phyloP scores from a whole-genome alignment of 257 asterid species.

The Nicotiana tomentosiformis region DNA sequence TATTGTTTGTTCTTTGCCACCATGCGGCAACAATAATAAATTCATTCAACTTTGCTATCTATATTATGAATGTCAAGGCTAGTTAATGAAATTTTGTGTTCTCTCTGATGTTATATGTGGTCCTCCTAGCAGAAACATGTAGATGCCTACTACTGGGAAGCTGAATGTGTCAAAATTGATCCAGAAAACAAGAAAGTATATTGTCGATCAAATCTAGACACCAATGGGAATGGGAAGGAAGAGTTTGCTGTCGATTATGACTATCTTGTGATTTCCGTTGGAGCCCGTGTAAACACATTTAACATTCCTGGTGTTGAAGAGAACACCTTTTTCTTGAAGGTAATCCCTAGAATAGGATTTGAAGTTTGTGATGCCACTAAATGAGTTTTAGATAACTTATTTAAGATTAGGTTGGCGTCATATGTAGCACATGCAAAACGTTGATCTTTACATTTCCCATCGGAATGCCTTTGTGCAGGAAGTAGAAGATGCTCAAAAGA shows the following conservation, averaged over 20 bases:
- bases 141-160: constrained; percentile 67
- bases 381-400: not conserved
- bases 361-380: not conserved
- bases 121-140: constrained; percentile 52
- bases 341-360: constrained; percentile 15
- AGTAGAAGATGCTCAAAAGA: constrained; percentile 94
- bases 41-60: not conserved
- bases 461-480: constrained; percentile 40
- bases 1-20: not conserved
- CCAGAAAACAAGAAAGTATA: constrained; percentile 76
- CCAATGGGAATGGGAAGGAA: constrained; percentile 49
- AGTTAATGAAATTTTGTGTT: not conserved
- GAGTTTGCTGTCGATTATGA: constrained; percentile 84
- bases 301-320: constrained; percentile 96
- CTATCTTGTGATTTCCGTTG: constrained; percentile 78
- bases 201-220: constrained; percentile 53
- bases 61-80: not conserved
- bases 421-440: not conserved
- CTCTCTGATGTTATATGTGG: not conserved
- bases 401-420: not conserved
- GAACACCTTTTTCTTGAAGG: constrained; percentile 88
- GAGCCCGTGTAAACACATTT: constrained; percentile 91
- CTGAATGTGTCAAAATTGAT: constrained; percentile 78
- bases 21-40: not conserved
- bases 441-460: not conserved